These are phyloP conservation scores for Fusarium cyanostomum DNA, from an alignment of 2,329 filamentous ascomycete genomes.

Conservation along the genomic window DNA sequence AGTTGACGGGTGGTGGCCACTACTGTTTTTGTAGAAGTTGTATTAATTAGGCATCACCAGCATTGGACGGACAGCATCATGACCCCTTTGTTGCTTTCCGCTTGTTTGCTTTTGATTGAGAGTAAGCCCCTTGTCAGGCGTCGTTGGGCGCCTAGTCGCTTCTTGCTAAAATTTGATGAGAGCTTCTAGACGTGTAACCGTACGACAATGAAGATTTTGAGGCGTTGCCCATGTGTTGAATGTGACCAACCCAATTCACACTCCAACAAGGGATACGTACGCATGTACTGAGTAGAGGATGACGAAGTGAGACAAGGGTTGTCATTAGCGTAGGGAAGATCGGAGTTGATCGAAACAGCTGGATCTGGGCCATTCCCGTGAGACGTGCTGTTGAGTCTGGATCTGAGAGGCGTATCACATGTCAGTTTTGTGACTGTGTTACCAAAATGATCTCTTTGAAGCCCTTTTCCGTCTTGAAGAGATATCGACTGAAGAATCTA, in stretches of 20 bases:
- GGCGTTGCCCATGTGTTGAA: conserved; percentile 11
- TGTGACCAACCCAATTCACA: background rate
- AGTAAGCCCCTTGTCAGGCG: background rate
- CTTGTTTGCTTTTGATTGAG: background rate
- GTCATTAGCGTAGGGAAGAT: background rate
- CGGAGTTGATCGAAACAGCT: conserved; percentile 3
- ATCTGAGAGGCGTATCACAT: background rate
- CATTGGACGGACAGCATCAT: background rate
- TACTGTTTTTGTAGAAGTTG: background rate
- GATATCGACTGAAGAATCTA: background rate
- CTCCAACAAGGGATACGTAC: conserved; percentile 19
- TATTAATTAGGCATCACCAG: background rate
- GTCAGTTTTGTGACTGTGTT: background rate
- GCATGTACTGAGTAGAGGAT: background rate
- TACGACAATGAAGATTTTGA: conserved; percentile 3
- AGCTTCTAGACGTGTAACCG: background rate
- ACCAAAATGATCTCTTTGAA: background rate
- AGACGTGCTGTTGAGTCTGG: background rate
- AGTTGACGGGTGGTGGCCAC: background rate
- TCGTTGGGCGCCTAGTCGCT: background rate
- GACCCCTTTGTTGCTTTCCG: background rate
- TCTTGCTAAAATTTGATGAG: conserved; percentile 1
- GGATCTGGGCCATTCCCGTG: conserved; percentile 11
- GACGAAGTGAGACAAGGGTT: conserved; percentile 21
- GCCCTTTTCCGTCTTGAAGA: background rate